phyloP scores from a whole-genome alignment of 2,329 filamentous ascomycete genomes.

The Beauveria australis region DNA sequence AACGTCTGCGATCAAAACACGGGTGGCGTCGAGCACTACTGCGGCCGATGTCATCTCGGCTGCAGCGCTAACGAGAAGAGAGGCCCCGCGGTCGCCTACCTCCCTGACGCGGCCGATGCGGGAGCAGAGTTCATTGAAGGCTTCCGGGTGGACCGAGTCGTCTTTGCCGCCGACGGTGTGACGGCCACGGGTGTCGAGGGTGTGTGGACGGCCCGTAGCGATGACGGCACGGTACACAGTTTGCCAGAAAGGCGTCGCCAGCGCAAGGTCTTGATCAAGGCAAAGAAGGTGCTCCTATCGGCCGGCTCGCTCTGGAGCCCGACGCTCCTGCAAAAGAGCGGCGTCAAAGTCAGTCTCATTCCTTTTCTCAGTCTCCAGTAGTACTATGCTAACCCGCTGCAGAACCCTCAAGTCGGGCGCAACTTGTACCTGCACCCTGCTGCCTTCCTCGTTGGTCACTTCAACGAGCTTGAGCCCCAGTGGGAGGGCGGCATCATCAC shows the following conservation, averaged over 20 bases:
- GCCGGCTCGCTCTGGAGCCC: conserved; percentile 71
- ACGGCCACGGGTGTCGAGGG: conserved; percentile 65
- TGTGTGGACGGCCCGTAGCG: conserved; percentile 65
- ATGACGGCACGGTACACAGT: conserved; percentile 48
- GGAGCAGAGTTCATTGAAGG: conserved; percentile 82
- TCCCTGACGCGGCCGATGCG: conserved; percentile 69
- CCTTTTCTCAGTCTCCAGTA: no score
- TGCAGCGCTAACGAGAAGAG: conserved; percentile 65
- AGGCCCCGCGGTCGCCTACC: conserved; percentile 66
- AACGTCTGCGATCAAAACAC: conserved; percentile 72
- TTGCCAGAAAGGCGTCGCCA: conserved; percentile 37
- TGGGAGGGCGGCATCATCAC: conserved; percentile 76
- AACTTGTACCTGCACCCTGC: conserved; percentile 80
- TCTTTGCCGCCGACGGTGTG: conserved; percentile 54
- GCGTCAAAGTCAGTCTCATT: conserved; percentile 47
- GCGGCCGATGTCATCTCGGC: conserved; percentile 55
- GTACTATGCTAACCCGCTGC: conserved; percentile 15
- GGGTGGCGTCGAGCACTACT: conserved; percentile 64
- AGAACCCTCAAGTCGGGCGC: conserved; percentile 72
- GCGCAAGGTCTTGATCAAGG: conserved; percentile 62
- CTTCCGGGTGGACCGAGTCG: conserved; percentile 60
- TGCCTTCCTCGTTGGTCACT: conserved; percentile 50
- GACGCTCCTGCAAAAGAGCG: conserved; percentile 66
- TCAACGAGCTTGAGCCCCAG: conserved; percentile 59
- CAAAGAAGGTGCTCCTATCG: conserved; percentile 73